Conservation (phyloP, 108 stramenopile genomes). For the Mayamaea pseudoterrestris region DNA sequence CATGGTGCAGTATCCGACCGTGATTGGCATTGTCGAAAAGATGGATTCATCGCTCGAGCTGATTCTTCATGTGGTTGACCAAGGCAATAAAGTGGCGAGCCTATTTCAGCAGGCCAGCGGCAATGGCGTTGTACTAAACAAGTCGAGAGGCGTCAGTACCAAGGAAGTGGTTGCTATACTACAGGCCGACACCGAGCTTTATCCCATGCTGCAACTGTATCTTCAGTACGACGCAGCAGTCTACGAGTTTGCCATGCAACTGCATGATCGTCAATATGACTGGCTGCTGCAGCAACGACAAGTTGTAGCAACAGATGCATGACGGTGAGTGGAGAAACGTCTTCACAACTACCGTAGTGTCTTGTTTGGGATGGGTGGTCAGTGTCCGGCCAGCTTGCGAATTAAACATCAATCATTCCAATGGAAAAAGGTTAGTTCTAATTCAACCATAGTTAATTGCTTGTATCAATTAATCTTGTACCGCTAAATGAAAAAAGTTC, state of each 20-base stretch:
- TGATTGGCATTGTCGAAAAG: constrained; percentile 36
- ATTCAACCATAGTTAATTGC: too few relatives aligned
- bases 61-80: constrained; percentile 21
- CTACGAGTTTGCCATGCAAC: constrained; percentile 18
- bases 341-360: too few relatives aligned
- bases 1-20: constrained; percentile 30
- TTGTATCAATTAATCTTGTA: too few relatives aligned
- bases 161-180: constrained; percentile 19
- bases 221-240: constrained; percentile 31
- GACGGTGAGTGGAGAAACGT: too few relatives aligned
- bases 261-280: constrained; percentile 28
- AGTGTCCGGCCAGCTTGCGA: too few relatives aligned
- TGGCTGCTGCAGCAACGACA: constrained; percentile 1
- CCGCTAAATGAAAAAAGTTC: too few relatives aligned
- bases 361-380: too few relatives aligned
- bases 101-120: constrained; percentile 10
- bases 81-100: constrained; percentile 1
- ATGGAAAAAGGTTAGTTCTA: too few relatives aligned
- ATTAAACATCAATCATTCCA: too few relatives aligned
- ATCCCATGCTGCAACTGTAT: constrained; percentile 15
- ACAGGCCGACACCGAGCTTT: constrained; percentile 21
- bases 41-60: constrained; percentile 35
- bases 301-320: too few relatives aligned
- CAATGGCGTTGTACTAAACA: background rate
- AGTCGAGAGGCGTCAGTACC: constrained; percentile 17